Conservation (phyloP, 2,329 filamentous ascomycete genomes). For the Arthrobotrys sphaeroides region DNA sequence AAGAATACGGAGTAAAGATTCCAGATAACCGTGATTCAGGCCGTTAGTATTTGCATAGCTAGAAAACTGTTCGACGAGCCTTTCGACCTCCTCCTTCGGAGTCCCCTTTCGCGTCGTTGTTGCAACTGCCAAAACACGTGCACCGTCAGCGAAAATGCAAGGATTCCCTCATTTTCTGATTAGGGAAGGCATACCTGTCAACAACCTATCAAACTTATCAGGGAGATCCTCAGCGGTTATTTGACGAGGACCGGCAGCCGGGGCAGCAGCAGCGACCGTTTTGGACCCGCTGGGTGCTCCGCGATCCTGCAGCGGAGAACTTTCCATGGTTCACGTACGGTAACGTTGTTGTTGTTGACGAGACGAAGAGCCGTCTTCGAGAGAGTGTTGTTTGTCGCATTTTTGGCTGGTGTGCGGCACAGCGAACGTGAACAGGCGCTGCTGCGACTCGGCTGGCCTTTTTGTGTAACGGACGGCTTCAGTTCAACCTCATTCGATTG, state of each 20-base stretch:
- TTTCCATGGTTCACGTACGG: conserved; percentile 22
- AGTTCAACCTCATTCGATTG: conserved; percentile 16
- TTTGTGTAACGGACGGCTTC: conserved; percentile 32
- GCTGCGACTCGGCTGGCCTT: conserved; percentile 10
- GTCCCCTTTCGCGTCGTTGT: conserved; percentile 54
- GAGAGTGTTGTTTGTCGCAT: conserved; percentile 45
- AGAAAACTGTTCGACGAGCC: conserved; percentile 55
- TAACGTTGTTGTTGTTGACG: conserved; percentile 6
- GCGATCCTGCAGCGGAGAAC: conserved; percentile 35
- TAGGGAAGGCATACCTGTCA: conserved; percentile 31
- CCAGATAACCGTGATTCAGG: conserved; percentile 70
- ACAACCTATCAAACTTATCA: conserved; percentile 28
- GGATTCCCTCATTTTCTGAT: neutral
- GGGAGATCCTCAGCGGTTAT: conserved; percentile 30
- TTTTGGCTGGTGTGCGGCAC: conserved; percentile 19
- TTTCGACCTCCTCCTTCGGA: conserved; percentile 51
- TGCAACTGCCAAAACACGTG: conserved; percentile 52
- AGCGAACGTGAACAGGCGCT: neutral
- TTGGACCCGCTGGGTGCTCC: conserved; percentile 9
- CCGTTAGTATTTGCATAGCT: conserved; percentile 63
- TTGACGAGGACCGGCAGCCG: conserved; percentile 24
- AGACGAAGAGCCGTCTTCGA: conserved; percentile 12
- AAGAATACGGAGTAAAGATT: conserved; percentile 72
- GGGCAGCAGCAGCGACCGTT: neutral
- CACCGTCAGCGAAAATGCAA: conserved; percentile 25